Percentiles rank a stretch among this genome's conserved stretches.
Evolutionary conservation across 495 filamentous ascomycete genomes (phyloP).

Genomic region (Podospora appendiculata): DNA sequence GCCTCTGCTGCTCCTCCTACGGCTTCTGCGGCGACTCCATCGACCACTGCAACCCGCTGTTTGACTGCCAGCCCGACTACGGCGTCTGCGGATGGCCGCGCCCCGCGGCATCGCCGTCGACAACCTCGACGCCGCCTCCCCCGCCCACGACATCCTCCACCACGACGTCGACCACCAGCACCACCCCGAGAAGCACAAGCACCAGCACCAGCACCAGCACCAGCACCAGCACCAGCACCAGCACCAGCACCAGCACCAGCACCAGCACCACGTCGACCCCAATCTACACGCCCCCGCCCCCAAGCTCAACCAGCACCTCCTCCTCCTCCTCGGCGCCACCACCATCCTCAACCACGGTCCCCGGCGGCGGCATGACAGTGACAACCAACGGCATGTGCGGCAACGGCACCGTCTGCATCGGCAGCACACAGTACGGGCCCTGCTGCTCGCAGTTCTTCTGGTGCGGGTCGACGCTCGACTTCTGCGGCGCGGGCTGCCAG

Average conservation of each 20-base stretch:
- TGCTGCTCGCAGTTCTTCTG: slow-evolving; percentile 43
- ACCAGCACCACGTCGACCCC: neutral
- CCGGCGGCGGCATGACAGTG: slow-evolving; percentile 8
- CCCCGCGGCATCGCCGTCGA: slow-evolving; percentile 3
- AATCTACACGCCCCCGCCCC: neutral
- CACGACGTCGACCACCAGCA: neutral
- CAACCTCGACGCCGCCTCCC: slow-evolving; percentile 3
- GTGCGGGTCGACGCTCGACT: slow-evolving; percentile 40
- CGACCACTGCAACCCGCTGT: slow-evolving; percentile 39
- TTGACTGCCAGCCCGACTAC: slow-evolving; percentile 42
- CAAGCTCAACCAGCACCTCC: neutral
- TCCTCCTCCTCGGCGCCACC: neutral
- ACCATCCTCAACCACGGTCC: slow-evolving; percentile 2
- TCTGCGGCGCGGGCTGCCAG: slow-evolving; percentile 47
- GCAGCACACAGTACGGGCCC: slow-evolving; percentile 16
- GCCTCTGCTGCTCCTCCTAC: slow-evolving; percentile 35
- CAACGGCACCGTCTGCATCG: slow-evolving; percentile 26
- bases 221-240: slow-evolving; percentile 1
- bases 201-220: neutral
- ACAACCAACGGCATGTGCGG: slow-evolving; percentile 28
- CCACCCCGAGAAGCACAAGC: neutral
- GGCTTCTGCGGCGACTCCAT: slow-evolving; percentile 42
- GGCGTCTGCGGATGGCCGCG: slow-evolving; percentile 30
- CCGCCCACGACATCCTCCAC: slow-evolving; percentile 1
- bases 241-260: neutral